Percentiles rank a stretch among this genome's conserved stretches.
Evolutionary conservation across 768 basidiomycete genomes (phyloP).

Genomic region (Ephemerocybe angulata): DNA sequence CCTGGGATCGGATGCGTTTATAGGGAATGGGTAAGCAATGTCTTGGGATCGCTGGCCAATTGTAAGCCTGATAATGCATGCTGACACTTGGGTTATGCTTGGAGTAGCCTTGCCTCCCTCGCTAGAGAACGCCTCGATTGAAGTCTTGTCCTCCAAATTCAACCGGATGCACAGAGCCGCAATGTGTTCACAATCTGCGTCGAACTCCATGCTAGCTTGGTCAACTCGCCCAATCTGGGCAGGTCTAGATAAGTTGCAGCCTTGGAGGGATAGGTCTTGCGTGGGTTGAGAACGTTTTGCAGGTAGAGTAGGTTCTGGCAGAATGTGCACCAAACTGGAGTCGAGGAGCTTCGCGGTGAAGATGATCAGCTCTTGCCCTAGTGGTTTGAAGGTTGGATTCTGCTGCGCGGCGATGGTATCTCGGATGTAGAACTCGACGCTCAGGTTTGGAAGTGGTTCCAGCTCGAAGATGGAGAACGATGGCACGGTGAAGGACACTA

Average conservation of each 20-base stretch:
- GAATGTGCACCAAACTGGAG: slow-evolving; percentile 25
- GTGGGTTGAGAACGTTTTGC: slow-evolving; percentile 13
- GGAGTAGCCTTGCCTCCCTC: slow-evolving; percentile 15
- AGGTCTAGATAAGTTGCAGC: background rate
- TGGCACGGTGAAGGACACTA: slow-evolving; percentile 34
- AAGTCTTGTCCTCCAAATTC: slow-evolving; percentile 12
- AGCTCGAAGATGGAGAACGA: slow-evolving; percentile 25
- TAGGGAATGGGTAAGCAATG: slow-evolving; percentile 12
- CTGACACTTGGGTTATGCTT: slow-evolving; percentile 6
- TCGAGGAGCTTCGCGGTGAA: slow-evolving; percentile 28
- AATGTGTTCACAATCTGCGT: slow-evolving; percentile 26
- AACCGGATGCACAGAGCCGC: slow-evolving; percentile 13
- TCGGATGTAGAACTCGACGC: slow-evolving; percentile 28
- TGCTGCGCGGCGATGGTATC: slow-evolving; percentile 17
- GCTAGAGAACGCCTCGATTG: slow-evolving; percentile 11
- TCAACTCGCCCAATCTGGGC: slow-evolving; percentile 17
- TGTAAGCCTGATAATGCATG: slow-evolving; percentile 10
- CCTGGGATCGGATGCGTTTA: slow-evolving; percentile 5
- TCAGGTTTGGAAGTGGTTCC: slow-evolving; percentile 12
- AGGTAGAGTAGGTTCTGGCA: slow-evolving; percentile 16
- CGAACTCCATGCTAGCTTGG: slow-evolving; percentile 17
- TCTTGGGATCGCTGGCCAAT: slow-evolving; percentile 8
- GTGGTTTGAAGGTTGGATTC: slow-evolving; percentile 16
- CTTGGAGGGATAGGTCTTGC: slow-evolving; percentile 10
- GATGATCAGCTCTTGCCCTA: slow-evolving; percentile 24